Percentiles rank a stretch among this genome's conserved stretches.
Conservation (phyloP, 129 eudicot genomes). For the Tanacetum coccineum region DNA sequence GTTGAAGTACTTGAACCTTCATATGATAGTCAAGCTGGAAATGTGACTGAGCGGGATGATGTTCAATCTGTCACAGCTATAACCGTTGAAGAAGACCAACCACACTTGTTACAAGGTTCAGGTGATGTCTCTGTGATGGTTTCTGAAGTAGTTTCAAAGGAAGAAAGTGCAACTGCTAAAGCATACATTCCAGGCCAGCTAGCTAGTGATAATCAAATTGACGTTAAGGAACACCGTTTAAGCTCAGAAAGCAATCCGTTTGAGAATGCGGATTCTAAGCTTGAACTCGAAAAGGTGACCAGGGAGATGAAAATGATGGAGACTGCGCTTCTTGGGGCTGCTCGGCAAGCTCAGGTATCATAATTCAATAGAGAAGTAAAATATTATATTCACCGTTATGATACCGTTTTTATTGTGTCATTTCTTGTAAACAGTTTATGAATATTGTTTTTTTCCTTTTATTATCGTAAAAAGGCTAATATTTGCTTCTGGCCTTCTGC, state of each 20-base stretch:
- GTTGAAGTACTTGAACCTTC: constrained; percentile 34
- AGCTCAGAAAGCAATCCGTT: constrained; percentile 30
- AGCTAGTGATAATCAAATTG: constrained; percentile 26
- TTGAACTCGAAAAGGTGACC: constrained; percentile 72
- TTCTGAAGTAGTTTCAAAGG: constrained; percentile 35
- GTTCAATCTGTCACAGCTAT: constrained; percentile 28
- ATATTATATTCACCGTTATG: neutral
- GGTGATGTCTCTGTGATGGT: constrained; percentile 33
- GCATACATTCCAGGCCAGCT: constrained; percentile 26
- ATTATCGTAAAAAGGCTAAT: no score
- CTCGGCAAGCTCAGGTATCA: constrained; percentile 83
- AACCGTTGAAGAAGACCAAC: constrained; percentile 33
- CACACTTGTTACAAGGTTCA: constrained; percentile 25
- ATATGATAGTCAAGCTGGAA: constrained; percentile 28
- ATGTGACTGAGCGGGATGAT: constrained; percentile 28
- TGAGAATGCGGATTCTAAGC: constrained; percentile 28
- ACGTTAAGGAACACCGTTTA: constrained; percentile 19
- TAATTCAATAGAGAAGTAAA: neutral
- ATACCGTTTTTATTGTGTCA: constrained; percentile 5
- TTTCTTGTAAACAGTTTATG: constrained; percentile 2
- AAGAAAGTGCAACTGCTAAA: constrained; percentile 28
- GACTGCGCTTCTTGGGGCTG: constrained; percentile 84
- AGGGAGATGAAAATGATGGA: constrained; percentile 95
- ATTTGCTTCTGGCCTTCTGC: neutral
- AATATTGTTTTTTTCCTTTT: no score